phyloP scores from a whole-genome alignment of 73 alveolate genomes.

The Durusdinium trenchii region DNA sequence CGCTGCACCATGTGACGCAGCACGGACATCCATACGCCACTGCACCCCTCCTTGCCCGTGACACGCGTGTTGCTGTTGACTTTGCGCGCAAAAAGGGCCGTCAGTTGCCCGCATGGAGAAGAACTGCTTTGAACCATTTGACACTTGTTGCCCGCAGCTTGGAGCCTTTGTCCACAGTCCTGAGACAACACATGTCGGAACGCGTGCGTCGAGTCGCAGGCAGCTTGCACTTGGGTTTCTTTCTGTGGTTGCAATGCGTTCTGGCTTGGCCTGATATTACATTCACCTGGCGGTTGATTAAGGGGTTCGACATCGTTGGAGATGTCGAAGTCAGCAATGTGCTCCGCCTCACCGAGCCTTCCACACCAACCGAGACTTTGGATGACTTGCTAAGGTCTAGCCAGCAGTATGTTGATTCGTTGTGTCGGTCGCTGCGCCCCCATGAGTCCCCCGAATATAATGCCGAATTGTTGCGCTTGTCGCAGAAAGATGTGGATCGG shows the following conservation, averaged over 20 bases:
- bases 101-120: not conserved
- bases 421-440: not conserved
- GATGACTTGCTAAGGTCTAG: not conserved
- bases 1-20: not conserved
- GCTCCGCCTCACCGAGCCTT: not conserved
- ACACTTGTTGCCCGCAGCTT: not conserved
- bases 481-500: not conserved
- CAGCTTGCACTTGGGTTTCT: not conserved
- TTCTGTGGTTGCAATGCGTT: conserved; percentile 7
- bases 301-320: not conserved
- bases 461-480: not conserved
- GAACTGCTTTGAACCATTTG: not conserved
- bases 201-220: not conserved
- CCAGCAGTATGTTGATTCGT: not conserved
- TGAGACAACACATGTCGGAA: not conserved
- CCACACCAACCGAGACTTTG: not conserved
- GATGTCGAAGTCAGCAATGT: not conserved
- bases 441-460: not conserved
- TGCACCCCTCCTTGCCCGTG: not conserved
- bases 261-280: not conserved
- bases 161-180: not conserved
- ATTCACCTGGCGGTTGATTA: not conserved
- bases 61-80: not conserved
- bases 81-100: not conserved
- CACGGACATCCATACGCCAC: not conserved